Percentiles rank a stretch among this genome's conserved stretches.
phyloP scores from a whole-genome alignment of 495 filamentous ascomycete genomes.

The Hyaloscypha variabilis region DNA sequence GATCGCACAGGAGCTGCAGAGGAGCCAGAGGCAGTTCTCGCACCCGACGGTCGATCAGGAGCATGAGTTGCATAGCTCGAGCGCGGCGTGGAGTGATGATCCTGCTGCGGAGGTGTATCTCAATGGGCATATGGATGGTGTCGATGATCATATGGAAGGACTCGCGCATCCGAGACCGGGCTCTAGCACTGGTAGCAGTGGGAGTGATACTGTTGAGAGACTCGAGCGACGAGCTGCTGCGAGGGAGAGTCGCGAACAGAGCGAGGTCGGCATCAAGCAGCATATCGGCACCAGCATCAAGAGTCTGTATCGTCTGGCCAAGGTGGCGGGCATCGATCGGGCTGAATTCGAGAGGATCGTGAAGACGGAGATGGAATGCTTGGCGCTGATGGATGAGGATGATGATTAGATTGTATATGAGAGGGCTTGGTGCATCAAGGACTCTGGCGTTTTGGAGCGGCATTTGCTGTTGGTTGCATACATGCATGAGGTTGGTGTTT shows the following conservation, averaged over 20 bases:
- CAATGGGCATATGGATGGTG: not conserved
- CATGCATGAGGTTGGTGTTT: not conserved
- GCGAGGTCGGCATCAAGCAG: conserved; percentile 82
- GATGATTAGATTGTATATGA: conserved; percentile 22
- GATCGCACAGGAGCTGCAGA: conserved; percentile 21
- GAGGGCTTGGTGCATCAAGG: not conserved
- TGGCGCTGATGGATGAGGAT: conserved; percentile 76
- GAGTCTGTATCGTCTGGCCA: conserved; percentile 82
- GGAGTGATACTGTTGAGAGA: conserved; percentile 61
- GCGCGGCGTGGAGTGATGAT: conserved; percentile 21
- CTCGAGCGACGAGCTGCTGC: conserved; percentile 64
- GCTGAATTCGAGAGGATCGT: conserved; percentile 84
- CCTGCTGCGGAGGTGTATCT: not conserved
- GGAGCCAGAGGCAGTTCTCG: conserved; percentile 15
- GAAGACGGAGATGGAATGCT: conserved; percentile 74
- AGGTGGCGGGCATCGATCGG: conserved; percentile 76
- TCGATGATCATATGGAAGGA: not conserved
- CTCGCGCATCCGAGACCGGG: conserved; percentile 49
- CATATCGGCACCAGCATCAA: conserved; percentile 88
- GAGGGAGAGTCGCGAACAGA: conserved; percentile 49
- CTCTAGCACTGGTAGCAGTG: conserved; percentile 56
- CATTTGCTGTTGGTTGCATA: not conserved
- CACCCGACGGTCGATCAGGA: conserved; percentile 3
- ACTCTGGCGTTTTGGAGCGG: not conserved
- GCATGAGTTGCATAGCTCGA: conserved; percentile 17